Conservation (phyloP, 225 moss, liverwort and hornwort species). For the Straminergon stramineum region DNA sequence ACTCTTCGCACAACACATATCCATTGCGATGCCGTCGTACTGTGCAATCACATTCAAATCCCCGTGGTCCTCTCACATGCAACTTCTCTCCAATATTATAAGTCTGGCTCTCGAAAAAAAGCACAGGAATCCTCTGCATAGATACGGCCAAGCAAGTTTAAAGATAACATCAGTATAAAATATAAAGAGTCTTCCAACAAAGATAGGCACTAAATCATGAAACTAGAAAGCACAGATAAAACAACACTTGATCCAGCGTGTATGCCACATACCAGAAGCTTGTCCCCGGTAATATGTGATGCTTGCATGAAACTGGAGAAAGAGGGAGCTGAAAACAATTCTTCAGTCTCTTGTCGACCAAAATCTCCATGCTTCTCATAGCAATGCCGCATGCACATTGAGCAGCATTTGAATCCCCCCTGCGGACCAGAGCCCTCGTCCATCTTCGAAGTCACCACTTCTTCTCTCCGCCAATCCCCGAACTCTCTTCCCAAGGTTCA, state of each 20-base stretch:
- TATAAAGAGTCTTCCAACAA: background rate
- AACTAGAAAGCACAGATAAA: background rate
- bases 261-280: slow-evolving; percentile 5
- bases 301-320: background rate
- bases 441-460: background rate
- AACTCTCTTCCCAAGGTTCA: background rate
- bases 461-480: background rate
- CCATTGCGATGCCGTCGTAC: background rate
- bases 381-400: slow-evolving; percentile 18
- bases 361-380: slow-evolving; percentile 17
- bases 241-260: background rate
- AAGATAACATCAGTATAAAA: background rate
- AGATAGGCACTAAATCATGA: background rate
- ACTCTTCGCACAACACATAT: background rate
- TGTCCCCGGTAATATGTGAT: background rate
- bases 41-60: slow-evolving; percentile 3
- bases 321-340: slow-evolving; percentile 6
- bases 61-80: background rate
- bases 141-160: background rate
- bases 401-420: slow-evolving; percentile 12
- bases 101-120: slow-evolving; percentile 5
- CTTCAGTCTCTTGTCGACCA: slow-evolving; percentile 1
- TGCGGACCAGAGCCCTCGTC: background rate
- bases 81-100: background rate
- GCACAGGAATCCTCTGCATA: slow-evolving; percentile 12